Conservation (phyloP, 2,329 filamentous ascomycete species). For the Lasiodiplodia sp. region DNA sequence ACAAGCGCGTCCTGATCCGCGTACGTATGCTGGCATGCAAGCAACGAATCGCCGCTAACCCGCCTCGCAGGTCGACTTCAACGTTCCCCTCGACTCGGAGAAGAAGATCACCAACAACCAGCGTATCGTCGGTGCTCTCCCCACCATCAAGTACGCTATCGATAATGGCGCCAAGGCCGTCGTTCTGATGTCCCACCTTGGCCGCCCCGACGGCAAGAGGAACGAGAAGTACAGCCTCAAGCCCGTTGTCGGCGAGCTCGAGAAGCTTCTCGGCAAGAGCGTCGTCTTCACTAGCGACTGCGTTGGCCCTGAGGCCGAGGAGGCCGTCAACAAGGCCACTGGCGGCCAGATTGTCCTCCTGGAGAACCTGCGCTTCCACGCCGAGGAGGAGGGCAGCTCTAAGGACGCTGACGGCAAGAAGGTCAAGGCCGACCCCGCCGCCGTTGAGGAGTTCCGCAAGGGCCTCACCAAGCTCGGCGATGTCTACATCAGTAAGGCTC, state of each 20-base stretch:
- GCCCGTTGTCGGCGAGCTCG: constrained; percentile 88
- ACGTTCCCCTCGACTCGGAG: constrained; percentile 91
- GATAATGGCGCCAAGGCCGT: constrained; percentile 92
- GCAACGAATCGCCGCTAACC: background rate
- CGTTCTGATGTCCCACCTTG: constrained; percentile 97
- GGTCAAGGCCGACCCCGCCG: constrained; percentile 93
- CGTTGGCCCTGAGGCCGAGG: constrained; percentile 89
- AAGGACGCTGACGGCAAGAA: constrained; percentile 97
- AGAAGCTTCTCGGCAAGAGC: constrained; percentile 84
- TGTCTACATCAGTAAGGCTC: constrained; percentile 86
- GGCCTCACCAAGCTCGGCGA: constrained; percentile 93
- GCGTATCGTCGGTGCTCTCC: constrained; percentile 93
- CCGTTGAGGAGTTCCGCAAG: constrained; percentile 94
- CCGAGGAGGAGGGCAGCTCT: constrained; percentile 95
- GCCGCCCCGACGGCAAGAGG: constrained; percentile 87
- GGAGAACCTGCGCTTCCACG: constrained; percentile 98
- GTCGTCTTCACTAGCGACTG: constrained; percentile 91
- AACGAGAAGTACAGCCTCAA: constrained; percentile 95
- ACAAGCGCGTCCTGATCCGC: constrained; percentile 96
- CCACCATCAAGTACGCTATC: constrained; percentile 93
- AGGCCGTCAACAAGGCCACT: constrained; percentile 81
- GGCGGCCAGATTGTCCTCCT: constrained; percentile 86
- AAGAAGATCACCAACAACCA: constrained; percentile 98
- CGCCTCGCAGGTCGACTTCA: constrained; percentile 90
- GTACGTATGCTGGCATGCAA: constrained; percentile 63